Base-by-base conservation (phyloP, 345 rosid genomes). In the Kernera saxatilis region DNA sequence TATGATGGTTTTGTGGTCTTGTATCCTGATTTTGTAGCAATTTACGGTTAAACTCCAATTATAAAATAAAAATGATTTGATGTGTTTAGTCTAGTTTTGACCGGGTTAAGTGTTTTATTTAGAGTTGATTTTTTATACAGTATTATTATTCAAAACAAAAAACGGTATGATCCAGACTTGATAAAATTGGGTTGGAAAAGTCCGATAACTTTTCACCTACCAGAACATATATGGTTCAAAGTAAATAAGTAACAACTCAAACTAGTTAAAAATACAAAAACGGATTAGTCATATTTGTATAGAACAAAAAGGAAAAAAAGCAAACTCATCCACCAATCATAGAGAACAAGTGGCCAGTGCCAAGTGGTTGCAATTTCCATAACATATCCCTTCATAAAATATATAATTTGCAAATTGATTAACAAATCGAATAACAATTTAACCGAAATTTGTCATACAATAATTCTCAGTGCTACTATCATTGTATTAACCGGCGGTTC, bases 261-360 rank as follows among this genome's bases (percentile, higher is more conserved):
- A 13, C 69, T 64, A 46, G 25, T 10, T 25, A 13, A 11, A 32
- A 21, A 14, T 5, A 43, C 26, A 48, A 14, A 21, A 33, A 23
- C 18, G 6, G 17, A 17, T 27, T 10, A 62, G 44, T 52, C 71
- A 37, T 26, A 37, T 66, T 8, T 11, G 8, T 57, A 50, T 22
- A 6, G 4, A 37, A n/a, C n/a, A n/a, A n/a, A n/a, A 18, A n/a
- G 8, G 5, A 33, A 58, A 26, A 58, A 58, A 46, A 33, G 57
- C 14, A 36, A 58, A 11, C 18, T 26, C 23, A 30, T 14, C 67
- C 75, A 13, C 59, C 46, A 62, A 63, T 25, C 30, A 63, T 43
- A 26, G 56, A 43, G 64, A 71, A 41, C 70, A 72, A 63, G 70
- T 53, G 48, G 70, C 17, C 48, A 62, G 19, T 62, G 8, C 53